Percentiles rank a stretch among this genome's conserved stretches.
phyloP scores from a whole-genome alignment of 371 early-diverging fungal species.

The Mortierella sp. region DNA sequence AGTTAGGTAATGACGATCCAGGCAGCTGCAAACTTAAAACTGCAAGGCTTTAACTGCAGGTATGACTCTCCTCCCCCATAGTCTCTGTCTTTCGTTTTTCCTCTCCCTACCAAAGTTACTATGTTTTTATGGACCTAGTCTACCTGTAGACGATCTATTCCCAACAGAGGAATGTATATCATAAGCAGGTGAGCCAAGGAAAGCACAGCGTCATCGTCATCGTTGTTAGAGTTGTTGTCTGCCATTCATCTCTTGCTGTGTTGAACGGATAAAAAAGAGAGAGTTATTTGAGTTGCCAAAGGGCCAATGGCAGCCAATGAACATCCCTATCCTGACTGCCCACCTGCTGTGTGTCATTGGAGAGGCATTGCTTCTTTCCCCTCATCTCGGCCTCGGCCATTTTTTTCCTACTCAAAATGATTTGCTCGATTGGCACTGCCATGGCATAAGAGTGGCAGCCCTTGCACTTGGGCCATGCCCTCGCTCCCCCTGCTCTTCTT shows the following conservation, averaged over 20 bases:
- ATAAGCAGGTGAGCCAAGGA: not conserved
- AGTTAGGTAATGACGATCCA: not conserved
- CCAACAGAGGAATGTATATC: not conserved
- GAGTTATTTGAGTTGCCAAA: not conserved
- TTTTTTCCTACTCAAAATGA: too few relatives aligned
- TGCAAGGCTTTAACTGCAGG: not conserved
- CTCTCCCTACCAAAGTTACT: not conserved
- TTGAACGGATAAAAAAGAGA: not conserved
- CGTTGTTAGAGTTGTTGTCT: not conserved
- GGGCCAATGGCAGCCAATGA: not conserved
- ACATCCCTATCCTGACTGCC: not conserved
- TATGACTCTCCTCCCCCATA: not conserved
- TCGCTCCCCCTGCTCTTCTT: not conserved
- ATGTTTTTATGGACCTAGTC: not conserved
- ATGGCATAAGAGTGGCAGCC: not conserved
- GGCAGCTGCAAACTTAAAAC: not conserved
- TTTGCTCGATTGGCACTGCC: not conserved
- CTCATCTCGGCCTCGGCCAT: not conserved
- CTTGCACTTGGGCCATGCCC: not conserved
- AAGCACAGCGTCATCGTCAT: constrained; percentile 5
- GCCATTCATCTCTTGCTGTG: not conserved
- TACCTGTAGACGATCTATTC: not conserved
- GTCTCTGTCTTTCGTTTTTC: not conserved
- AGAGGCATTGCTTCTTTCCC: not conserved
- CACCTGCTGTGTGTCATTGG: too few relatives aligned